Base-by-base conservation (phyloP, 2,329 filamentous ascomycete species). In the Cytospora piceae region DNA sequence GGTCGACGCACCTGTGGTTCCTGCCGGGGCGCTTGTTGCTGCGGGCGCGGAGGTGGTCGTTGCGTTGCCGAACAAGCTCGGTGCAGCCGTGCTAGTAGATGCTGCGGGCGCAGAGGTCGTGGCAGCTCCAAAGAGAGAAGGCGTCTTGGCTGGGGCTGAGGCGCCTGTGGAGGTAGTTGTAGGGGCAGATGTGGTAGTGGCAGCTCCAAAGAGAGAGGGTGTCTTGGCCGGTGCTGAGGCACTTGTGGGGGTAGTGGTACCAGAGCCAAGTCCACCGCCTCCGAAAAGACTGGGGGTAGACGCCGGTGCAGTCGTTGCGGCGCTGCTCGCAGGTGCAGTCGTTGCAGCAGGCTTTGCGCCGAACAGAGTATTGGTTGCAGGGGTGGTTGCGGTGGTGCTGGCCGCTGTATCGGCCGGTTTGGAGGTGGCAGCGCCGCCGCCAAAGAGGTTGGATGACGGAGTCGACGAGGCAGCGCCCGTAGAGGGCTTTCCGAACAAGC, bases 331-430 rank as follows among this genome's bases (percentile, higher is more conserved):
- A 39, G 78, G 74, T 22, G 72, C 72, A n/a, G 78, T 69, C 27
- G 78, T 67, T 15, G 76, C 72, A 12, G 78, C 73, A 46, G 78
- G 75, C 71, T 80, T 81, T 22, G 75, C 71, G 61, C 78, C 76
- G 61, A 85, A 84, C 24, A 82, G 68, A 32, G 51, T 42, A 55
- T 65, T 59, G 24, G 67, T 62, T 17, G 70, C 42, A 27, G 71
- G 31, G 56, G 46, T 49, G 46, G n/a, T 49, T 24, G 46, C 46
- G 9, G 46, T 22, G n/a, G 7, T 49, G 46, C 46, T 49, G 11
- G 73, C 62, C 24, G 75, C 68, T n/a, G 74, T 63, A 37, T 74
- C 67, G n/a, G 74, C 63, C 29, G 73, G 67, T 62, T 77, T 69
- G 27, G 73, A 66, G 20, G 71, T 66, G 39, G 68, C 63, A 37